These are phyloP conservation scores for Aphanomyces euteiches DNA, from an alignment of 352 stramenopile genomes.

Conservation along the genomic window DNA sequence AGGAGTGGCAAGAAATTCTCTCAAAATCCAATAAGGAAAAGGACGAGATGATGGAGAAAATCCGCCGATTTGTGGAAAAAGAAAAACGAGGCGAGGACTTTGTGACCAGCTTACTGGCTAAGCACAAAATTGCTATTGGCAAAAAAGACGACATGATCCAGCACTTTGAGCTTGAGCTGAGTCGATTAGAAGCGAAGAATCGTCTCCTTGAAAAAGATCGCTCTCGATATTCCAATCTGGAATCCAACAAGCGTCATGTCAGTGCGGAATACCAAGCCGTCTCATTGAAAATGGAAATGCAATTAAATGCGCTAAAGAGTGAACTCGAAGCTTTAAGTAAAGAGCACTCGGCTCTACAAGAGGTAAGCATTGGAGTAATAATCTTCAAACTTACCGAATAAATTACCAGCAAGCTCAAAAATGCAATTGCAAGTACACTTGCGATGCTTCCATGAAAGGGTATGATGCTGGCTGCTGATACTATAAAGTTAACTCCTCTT, in stretches of 20 bases:
- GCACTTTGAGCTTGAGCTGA: background rate
- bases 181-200: conserved; percentile 13
- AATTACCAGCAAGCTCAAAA: conserved; percentile 3
- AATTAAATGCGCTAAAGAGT: background rate
- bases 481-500: no score
- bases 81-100: background rate
- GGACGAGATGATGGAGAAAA: background rate
- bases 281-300: conserved; percentile 6
- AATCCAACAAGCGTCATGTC: background rate
- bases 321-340: conserved; percentile 1
- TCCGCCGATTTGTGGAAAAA: background rate
- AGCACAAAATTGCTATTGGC: background rate
- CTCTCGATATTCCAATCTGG: background rate
- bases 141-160: background rate
- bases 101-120: background rate
- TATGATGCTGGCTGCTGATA: background rate
- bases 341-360: background rate
- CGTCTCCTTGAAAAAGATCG: conserved; percentile 9
- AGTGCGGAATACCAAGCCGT: conserved; percentile 1
- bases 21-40: background rate
- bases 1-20: background rate
- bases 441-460: conserved; percentile 12
- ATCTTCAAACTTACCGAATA: background rate
- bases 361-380: background rate
- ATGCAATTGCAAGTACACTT: conserved; percentile 2